phyloP scores from a whole-genome alignment of 2,329 filamentous ascomycete species.

The Ascochyta lentis region DNA sequence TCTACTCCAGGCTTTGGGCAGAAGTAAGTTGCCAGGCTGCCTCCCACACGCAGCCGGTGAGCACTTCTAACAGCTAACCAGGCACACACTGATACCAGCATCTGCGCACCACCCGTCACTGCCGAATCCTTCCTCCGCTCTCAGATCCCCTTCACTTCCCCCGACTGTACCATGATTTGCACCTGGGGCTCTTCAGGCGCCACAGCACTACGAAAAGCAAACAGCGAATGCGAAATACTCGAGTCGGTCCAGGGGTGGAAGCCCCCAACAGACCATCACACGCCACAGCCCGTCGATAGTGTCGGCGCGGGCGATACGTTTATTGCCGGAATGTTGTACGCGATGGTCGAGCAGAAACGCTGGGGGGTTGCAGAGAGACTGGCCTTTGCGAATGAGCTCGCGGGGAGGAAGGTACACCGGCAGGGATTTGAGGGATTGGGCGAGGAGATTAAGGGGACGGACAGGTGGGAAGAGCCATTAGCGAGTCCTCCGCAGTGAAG shows the following conservation, averaged over 20 bases:
- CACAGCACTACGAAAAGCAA: constrained; percentile 51
- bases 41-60: background rate
- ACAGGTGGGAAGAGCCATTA: too few species aligned
- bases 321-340: constrained; percentile 73
- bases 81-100: background rate
- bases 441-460: background rate
- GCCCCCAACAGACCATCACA: background rate
- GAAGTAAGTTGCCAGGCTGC: constrained; percentile 45
- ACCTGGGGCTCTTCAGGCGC: constrained; percentile 67
- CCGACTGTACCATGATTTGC: constrained; percentile 60
- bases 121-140: constrained; percentile 43
- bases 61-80: background rate
- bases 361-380: constrained; percentile 61
- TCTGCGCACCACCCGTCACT: background rate
- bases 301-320: constrained; percentile 80
- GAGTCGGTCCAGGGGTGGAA: constrained; percentile 24
- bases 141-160: constrained; percentile 27
- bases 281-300: constrained; percentile 57
- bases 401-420: constrained; percentile 70
- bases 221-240: constrained; percentile 11
- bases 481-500: too few species aligned
- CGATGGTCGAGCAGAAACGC: constrained; percentile 59
- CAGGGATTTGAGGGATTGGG: constrained; percentile 63
- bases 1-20: constrained; percentile 75
- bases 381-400: constrained; percentile 69